These are phyloP conservation scores for Aspergillus thermomutatus DNA, from an alignment of 2,329 filamentous ascomycete genomes.

Conservation along the genomic window DNA sequence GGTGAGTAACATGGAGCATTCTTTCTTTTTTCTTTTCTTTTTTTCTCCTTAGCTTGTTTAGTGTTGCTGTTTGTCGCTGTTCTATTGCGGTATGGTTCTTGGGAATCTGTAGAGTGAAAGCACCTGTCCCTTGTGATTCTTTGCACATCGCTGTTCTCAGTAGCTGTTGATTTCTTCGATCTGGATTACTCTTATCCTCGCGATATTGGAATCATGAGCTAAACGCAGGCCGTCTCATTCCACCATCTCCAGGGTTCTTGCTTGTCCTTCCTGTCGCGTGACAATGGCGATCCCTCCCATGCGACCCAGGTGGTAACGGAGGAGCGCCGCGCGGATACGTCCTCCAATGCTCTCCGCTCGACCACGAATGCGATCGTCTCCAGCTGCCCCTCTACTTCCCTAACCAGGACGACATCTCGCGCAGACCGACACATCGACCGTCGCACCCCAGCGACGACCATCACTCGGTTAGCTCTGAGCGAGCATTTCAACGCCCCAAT, in stretches of 20 bases:
- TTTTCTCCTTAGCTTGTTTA: neutral
- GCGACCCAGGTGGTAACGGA: slow-evolving; percentile 19
- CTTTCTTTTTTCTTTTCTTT: neutral
- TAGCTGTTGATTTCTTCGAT: neutral
- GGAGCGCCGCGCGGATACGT: slow-evolving; percentile 20
- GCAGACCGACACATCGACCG: slow-evolving; percentile 8
- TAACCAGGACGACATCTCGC: slow-evolving; percentile 6
- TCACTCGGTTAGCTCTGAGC: slow-evolving; percentile 29
- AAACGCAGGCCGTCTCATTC: neutral
- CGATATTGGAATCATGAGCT: neutral
- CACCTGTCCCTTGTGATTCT: neutral
- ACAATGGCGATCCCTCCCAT: slow-evolving; percentile 24
- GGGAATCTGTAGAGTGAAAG: neutral
- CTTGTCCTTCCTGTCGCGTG: slow-evolving; percentile 35
- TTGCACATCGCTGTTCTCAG: neutral
- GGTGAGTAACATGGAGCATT: slow-evolving; percentile 23
- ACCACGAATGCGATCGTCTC: slow-evolving; percentile 12
- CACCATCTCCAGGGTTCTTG: slow-evolving; percentile 36
- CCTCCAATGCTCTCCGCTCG: slow-evolving; percentile 12
- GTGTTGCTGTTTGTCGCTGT: neutral
- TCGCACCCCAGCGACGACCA: slow-evolving; percentile 9
- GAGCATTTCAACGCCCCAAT: slow-evolving; percentile 71
- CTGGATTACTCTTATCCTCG: neutral
- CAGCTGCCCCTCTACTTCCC: slow-evolving; percentile 10
- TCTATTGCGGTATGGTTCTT: neutral